phyloP scores from a whole-genome alignment of 345 rosid genomes.

The Lepidium africanum region DNA sequence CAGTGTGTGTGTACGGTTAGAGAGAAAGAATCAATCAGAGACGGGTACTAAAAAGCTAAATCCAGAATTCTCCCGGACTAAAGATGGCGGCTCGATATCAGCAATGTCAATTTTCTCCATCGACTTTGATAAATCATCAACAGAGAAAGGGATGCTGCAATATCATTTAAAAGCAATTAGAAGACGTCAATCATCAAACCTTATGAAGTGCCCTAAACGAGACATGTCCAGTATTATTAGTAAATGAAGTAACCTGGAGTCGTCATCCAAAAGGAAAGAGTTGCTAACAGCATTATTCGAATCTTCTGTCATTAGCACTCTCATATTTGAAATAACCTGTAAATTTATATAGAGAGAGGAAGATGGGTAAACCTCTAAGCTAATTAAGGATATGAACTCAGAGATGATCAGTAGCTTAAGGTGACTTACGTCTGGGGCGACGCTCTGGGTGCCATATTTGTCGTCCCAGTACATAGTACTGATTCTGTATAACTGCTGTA shows the following conservation, averaged over 20 bases:
- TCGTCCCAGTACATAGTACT: slow-evolving; percentile 98
- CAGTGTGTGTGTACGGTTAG: background rate
- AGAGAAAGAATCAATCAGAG: slow-evolving; percentile 31
- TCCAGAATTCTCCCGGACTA: slow-evolving; percentile 81
- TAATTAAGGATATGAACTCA: background rate
- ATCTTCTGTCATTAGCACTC: slow-evolving; percentile 95
- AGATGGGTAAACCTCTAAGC: background rate
- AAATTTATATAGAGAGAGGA: background rate
- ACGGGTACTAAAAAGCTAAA: slow-evolving; percentile 86
- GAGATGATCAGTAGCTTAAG: background rate
- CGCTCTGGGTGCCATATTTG: slow-evolving; percentile 91
- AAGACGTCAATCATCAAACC: background rate
- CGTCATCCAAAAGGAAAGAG: slow-evolving; percentile 91
- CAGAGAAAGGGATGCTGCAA: slow-evolving; percentile 95
- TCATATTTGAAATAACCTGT: slow-evolving; percentile 84
- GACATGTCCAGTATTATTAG: background rate
- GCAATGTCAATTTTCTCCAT: slow-evolving; percentile 82
- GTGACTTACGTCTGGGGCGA: slow-evolving; percentile 73
- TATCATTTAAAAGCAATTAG: background rate
- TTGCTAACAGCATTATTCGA: slow-evolving; percentile 89
- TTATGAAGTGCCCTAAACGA: background rate
- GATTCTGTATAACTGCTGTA: slow-evolving; percentile 84
- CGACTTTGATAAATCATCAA: slow-evolving; percentile 90
- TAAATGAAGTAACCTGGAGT: slow-evolving; percentile 62
- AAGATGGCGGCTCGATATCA: slow-evolving; percentile 84